These are phyloP conservation scores for Middelhovenomyces tepae DNA, from an alignment of 805 yeast species.

Conservation along the genomic window DNA sequence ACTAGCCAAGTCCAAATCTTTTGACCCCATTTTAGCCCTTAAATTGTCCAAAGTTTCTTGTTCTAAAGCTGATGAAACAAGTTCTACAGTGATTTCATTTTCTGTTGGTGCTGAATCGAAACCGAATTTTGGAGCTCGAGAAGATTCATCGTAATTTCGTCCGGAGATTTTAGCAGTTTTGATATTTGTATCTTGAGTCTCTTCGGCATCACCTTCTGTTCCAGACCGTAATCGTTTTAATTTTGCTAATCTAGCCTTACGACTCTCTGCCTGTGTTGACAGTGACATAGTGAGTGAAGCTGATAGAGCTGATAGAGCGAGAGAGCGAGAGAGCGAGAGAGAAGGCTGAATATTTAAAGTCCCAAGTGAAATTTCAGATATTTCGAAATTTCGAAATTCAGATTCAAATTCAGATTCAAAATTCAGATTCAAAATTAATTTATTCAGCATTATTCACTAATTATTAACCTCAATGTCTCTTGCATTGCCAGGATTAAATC, in stretches of 20 bases:
- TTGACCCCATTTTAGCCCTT: constrained; percentile 9
- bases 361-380: no score
- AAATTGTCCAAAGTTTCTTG: constrained; percentile 22
- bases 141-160: constrained; percentile 24
- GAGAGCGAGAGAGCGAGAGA: no score
- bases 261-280: constrained; percentile 22
- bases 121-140: constrained; percentile 22
- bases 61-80: constrained; percentile 26
- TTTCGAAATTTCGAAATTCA: no score
- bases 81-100: constrained; percentile 31
- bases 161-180: constrained; percentile 6
- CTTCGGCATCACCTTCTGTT: constrained; percentile 9
- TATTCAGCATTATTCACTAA: no score
- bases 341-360: no score
- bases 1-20: constrained; percentile 14
- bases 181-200: constrained; percentile 5
- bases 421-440: no score
- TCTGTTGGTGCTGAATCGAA: constrained; percentile 21
- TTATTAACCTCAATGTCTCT: no score
- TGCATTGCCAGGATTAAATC: no score
- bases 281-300: constrained; percentile 9
- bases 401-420: no score
- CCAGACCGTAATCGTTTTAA: constrained; percentile 22
- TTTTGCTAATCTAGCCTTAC: constrained; percentile 26
- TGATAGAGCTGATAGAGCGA: no score